phyloP scores from a whole-genome alignment of 352 stramenopile genomes.

The Phytophthora hibernalis region DNA sequence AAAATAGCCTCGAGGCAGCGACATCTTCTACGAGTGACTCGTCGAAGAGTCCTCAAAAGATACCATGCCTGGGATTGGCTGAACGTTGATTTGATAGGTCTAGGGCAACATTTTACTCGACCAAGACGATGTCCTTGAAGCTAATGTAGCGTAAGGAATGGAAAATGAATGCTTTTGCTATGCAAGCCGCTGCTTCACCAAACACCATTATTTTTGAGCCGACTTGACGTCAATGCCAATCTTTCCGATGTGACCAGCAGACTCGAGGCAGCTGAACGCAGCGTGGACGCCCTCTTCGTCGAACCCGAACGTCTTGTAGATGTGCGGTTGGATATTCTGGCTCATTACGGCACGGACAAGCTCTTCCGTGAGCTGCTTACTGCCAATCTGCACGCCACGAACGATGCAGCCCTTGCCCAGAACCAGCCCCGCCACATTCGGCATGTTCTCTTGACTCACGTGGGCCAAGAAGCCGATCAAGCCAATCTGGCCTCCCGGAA shows the following conservation, averaged over 20 bases:
- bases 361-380: conserved; percentile 29
- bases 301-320: conserved; percentile 40
- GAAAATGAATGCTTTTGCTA: too few relatives aligned
- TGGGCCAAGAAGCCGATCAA: conserved; percentile 30
- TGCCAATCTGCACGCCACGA: conserved; percentile 30
- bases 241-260: conserved; percentile 32
- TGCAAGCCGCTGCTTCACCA: too few relatives aligned
- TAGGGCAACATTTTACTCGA: background rate
- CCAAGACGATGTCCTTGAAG: too few relatives aligned
- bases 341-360: conserved; percentile 26
- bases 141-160: too few relatives aligned
- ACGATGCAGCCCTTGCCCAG: conserved; percentile 31
- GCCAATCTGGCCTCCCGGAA: conserved; percentile 24
- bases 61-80: conserved; percentile 1
- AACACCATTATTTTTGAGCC: too few relatives aligned
- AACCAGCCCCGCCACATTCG: conserved; percentile 18
- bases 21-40: conserved; percentile 2
- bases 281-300: conserved; percentile 9
- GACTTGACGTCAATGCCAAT: conserved; percentile 26
- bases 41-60: background rate
- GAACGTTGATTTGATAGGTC: conserved; percentile 10
- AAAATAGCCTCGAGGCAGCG: conserved; percentile 10
- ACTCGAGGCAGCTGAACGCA: conserved; percentile 29
- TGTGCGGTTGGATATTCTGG: conserved; percentile 32
- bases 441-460: conserved; percentile 33